A percentile compares a stretch with the other conserved stretches of the same genome.
phyloP scores from a whole-genome alignment of 2,329 filamentous ascomycete genomes.

The Claviceps citrina region DNA sequence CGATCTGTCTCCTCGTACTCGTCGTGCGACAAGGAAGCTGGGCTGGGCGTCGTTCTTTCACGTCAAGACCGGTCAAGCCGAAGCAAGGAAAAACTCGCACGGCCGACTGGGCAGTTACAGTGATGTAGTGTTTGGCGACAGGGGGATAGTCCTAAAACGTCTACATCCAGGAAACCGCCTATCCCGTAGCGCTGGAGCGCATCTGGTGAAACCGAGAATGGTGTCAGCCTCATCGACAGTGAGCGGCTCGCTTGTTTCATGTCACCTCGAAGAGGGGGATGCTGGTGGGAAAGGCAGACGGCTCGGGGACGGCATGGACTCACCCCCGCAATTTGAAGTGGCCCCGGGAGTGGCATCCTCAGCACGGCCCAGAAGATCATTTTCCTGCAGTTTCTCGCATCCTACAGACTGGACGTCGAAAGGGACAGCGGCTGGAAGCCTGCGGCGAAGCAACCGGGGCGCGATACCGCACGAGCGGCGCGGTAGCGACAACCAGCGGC shows the following conservation, averaged over 20 bases:
- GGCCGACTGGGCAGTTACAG: constrained; percentile 10
- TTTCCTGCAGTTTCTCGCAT: constrained; percentile 45
- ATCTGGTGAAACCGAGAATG: constrained; percentile 24
- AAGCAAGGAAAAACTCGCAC: constrained; percentile 9
- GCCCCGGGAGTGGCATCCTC: constrained; percentile 20
- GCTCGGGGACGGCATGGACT: constrained; percentile 8
- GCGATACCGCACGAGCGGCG: constrained; percentile 24
- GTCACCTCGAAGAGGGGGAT: constrained; percentile 12
- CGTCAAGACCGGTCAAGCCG: constrained; percentile 18
- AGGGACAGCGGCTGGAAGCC: constrained; percentile 36
- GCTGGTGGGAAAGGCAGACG: constrained; percentile 6
- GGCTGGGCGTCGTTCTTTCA: constrained; percentile 46
- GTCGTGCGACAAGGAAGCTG: constrained; percentile 4
- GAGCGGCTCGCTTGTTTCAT: constrained; percentile 11
- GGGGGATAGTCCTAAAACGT: constrained; percentile 13
- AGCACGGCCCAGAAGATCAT: constrained; percentile 34
- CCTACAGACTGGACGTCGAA: constrained; percentile 41
- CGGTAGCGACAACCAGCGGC: constrained; percentile 29
- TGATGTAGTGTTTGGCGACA: constrained; percentile 14
- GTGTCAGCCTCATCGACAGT: constrained; percentile 15
- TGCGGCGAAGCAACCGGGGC: constrained; percentile 39
- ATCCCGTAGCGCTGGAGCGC: constrained; percentile 12
- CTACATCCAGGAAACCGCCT: constrained; percentile 12
- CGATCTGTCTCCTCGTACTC: constrained; percentile 6
- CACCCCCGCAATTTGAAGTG: constrained; percentile 15